Evolutionary conservation across 495 filamentous ascomycete species (phyloP), one percentile per base, ranked within the genome.

Genomic region (Beverwykella pulmonaria): DNA sequence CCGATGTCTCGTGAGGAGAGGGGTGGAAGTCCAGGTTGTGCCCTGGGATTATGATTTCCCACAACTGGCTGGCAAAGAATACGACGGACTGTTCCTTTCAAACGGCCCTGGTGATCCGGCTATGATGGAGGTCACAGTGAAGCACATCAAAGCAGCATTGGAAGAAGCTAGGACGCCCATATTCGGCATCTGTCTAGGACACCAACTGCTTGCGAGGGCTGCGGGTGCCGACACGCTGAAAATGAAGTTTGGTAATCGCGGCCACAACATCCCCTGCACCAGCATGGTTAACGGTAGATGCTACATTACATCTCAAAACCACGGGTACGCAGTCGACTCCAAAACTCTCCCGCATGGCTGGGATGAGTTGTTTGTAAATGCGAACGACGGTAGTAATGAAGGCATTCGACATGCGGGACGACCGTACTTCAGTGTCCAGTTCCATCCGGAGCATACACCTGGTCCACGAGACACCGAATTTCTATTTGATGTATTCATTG

Each of bases 191-290:
- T 98, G 94, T 79, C 79, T 98, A 63, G 94, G 94, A 55, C 94
- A 98, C 74, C 94, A 98, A 78, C 82, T 98, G 59, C 88, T 98
- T 41, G 91, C 94, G 20, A 85, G 94, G 65, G 92, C 94, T 26
- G 89, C 92, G 22, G 94, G 94, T 57, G 94, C 93, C 39, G 83
- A 85, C 30, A 98, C 94, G 1, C 74, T 81, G 61, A 98, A 98
- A 80, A 95, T 98, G 90, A 97, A 97, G 82, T 98, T 97, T 73
- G 94, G 94, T 78, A 98, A 98, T 79, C 90, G 94, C 71, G 94
- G 94, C 39, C 92, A 97, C 82, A 98, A 98, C 75, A 97, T 98
- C 74, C 94, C 94, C 26, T 97, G 94, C 81, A 98, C 93, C 23
- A 96, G 90, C 77, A 85, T 93, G 83, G 78, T 96, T 63, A 92